Evolutionary conservation across 257 asterid species (phyloP), one percentile per base, ranked within the genome.

Genomic region (Ocimum tenuiflorum): DNA sequence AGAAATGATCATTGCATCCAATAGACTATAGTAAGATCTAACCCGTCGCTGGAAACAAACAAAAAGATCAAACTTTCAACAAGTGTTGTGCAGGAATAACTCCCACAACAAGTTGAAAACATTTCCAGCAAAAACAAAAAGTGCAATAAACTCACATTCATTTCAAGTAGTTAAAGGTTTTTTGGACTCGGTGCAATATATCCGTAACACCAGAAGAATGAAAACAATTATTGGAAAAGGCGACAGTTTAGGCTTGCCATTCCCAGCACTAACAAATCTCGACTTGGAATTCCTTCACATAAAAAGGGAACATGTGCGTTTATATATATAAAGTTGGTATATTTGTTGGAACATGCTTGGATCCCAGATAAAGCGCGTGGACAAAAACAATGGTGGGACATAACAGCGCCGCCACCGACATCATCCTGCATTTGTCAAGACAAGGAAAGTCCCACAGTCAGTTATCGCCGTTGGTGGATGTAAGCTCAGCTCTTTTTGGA

Each of bases 291-390:
- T 39, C 13, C n/a, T 39, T 9, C n/a, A 39, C 45, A 39, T 9
- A 9, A 10, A 9, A 9, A 8, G 13, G 13, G 17, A 15, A 46
- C 23, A 41, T 24, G 47, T 9, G 31, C 31, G 67, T 56, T 15
- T 45, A 24, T 33, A n/a, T 53, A 39, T 53, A 4, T 5, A 6
- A 10, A 24, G n/a, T n/a, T n/a, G n/a, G n/a, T n/a, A n/a, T n/a
- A n/a, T n/a, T n/a, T n/a, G n/a, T n/a, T n/a, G n/a, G n/a, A n/a
- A n/a, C n/a, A n/a, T 11, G n/a, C n/a, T n/a, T n/a, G n/a, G n/a
- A n/a, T n/a, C 67, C 18, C 4, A 14, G 43, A 12, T 35, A 20
- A 20, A 65, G 61, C 70, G 61, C 36, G 70, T 65, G 60, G 27
- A n/a, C 6, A 15, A 17, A 14, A 19, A 35, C 35, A 17, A 10